Evolutionary conservation across 805 yeast genomes (phyloP), one percentile per base, ranked within the genome.

Genomic region (Deakozyma indianensis): DNA sequence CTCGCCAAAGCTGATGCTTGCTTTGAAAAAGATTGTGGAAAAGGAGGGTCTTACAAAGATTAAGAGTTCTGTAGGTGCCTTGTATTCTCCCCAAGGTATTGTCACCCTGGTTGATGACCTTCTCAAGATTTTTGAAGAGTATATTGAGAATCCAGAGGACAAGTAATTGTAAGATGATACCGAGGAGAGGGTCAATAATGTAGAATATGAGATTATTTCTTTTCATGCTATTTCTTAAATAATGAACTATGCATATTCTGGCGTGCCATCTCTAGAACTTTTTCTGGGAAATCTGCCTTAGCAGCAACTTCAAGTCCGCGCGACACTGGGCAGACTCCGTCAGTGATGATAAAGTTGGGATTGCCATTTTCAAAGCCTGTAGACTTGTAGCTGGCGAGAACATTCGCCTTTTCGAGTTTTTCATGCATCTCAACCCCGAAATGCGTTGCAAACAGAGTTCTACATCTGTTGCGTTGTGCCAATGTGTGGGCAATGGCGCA

Each of bases 381-480:
- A 20, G 20, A 20, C 38, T 32, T 32, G 16, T 32, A 32, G 4
- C 18, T 7, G 16, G 38, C 38, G 5, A 14, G 9, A 5, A 32
- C 18, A 14, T n/a, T n/a, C 18, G 61, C 58, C 2, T 41, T 43
- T 1, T 50, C 46, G 22, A 76, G 59, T 3, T 80, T 55, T 0
- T 56, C 50, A n/a, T 69, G 56, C 9, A 78, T 49, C 46, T 78
- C 83, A 0, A 62, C 56, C 0, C 81, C 85, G 62, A 79, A 87
- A 66, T 87, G 96, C 0, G 96, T 87, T 1, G 96, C 95, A 68
- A 87, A 87, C 15, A 87, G 63, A 0, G 88, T 70, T 22, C 90
- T 69, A 53, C 92, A 80, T 52, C 73, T 67, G 51, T 80, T 83
- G 2, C 59, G 58, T 20, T 64, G 60, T 11, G 74, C 52, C 46